phyloP scores from a whole-genome alignment of 495 filamentous ascomycete species.

The Aspergillus asperescens region DNA sequence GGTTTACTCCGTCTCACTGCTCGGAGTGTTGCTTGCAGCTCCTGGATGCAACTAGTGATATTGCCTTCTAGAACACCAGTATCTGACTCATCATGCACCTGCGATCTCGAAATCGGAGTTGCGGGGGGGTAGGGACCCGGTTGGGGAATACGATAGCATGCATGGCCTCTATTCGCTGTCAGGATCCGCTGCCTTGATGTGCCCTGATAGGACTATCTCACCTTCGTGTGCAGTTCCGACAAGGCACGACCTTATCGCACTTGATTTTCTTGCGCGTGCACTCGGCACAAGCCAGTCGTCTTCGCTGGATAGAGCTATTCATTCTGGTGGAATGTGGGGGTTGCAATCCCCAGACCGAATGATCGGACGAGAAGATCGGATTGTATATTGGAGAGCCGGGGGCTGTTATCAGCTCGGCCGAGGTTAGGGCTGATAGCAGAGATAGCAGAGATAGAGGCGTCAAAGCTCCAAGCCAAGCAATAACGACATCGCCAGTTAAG shows the following conservation, averaged over 20 bases:
- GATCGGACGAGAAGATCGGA: neutral
- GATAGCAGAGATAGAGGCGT: too few species aligned
- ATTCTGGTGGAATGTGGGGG: neutral
- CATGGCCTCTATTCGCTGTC: neutral
- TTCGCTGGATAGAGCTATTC: neutral
- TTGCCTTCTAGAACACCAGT: neutral
- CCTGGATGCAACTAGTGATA: neutral
- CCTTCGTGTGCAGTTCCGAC: conserved; percentile 6
- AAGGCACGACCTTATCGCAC: conserved; percentile 9
- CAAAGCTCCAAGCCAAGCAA: too few species aligned
- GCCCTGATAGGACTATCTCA: neutral
- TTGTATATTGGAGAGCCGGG: too few species aligned
- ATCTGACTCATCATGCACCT: neutral
- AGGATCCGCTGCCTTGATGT: neutral
- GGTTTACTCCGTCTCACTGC: neutral
- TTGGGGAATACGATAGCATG: conserved; percentile 3
- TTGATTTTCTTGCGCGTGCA: conserved; percentile 5
- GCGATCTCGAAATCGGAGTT: neutral
- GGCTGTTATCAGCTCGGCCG: neutral
- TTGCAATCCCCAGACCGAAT: neutral
- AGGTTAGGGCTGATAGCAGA: neutral
- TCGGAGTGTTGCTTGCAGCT: conserved; percentile 6
- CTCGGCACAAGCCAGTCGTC: conserved; percentile 6
- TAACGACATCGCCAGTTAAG: too few species aligned
- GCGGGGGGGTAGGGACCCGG: neutral